Percentiles rank a stretch among this genome's conserved stretches.
These are phyloP conservation scores for Arabidopsis suecica DNA, from an alignment of 345 rosid species.

Conservation along the genomic window DNA sequence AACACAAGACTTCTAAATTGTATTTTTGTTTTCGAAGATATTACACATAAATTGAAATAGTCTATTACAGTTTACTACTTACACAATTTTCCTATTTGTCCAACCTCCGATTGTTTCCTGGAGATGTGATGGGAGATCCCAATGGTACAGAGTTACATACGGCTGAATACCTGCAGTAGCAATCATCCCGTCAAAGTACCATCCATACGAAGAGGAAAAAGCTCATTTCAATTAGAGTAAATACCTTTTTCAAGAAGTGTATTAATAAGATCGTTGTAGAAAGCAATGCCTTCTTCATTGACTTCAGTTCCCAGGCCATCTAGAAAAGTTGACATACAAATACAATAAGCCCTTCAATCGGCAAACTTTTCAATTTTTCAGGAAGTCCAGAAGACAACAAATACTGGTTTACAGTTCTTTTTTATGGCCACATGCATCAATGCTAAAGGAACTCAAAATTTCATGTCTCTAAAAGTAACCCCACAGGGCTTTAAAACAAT, in stretches of 20 bases:
- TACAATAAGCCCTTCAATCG: conserved; percentile 10
- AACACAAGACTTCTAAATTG: background rate
- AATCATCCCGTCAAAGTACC: conserved; percentile 24
- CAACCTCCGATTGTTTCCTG: conserved; percentile 81
- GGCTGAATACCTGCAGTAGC: conserved; percentile 69
- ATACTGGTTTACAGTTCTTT: background rate
- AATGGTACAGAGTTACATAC: conserved; percentile 76
- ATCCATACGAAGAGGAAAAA: conserved; percentile 33
- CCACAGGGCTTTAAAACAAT: background rate
- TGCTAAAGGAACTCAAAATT: conserved; percentile 24
- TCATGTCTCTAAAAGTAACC: conserved; percentile 1
- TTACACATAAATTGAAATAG: background rate
- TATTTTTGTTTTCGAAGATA: conserved; percentile 1
- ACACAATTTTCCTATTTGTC: conserved; percentile 76
- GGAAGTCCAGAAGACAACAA: background rate
- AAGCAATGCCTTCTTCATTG: conserved; percentile 65
- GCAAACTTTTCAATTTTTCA: background rate
- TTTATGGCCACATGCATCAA: conserved; percentile 9
- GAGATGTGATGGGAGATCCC: conserved; percentile 93
- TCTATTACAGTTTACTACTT: conserved; percentile 47
- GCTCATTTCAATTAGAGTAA: conserved; percentile 21
- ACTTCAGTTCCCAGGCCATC: conserved; percentile 76
- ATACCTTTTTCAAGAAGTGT: conserved; percentile 74
- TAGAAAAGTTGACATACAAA: conserved; percentile 35
- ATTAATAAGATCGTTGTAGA: conserved; percentile 68